Base-by-base conservation (phyloP, 2,329 filamentous ascomycete species). In the Trichoderma lentiforme region DNA sequence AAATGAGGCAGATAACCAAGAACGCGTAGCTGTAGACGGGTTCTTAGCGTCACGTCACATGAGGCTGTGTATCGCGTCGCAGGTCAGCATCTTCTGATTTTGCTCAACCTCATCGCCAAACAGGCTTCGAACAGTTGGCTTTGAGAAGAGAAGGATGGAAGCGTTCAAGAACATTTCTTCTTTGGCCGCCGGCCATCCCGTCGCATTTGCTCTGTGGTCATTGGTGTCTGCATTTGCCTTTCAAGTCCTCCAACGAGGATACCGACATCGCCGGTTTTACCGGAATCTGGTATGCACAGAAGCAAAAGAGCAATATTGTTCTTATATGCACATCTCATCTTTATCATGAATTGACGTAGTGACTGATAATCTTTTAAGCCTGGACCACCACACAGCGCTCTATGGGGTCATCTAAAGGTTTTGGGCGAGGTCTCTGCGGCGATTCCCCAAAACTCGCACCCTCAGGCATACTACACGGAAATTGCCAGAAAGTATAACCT, bases 401-500 rank as follows among this genome's bases (percentile, higher is more conserved):
- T 77, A 3, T 77, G 72, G 70, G 76, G 72, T 36, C 76, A 77
- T 47, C 69, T 76, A 2, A 73, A 71, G 26, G 51, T 74, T 58
- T 71, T 77, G 56, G 73, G 74, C 24, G 73, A 74, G 26, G 62
- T 72, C 11, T 57, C 71, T 4, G 60, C 70, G 7, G 62, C 47
- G 7, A 63, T 78, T 6, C 78, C 77, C 12, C 73, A 72, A 14
- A 74, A 76, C 64, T 73, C 62, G 26, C 76, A 78, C 58, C 75
- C 75, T 1, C 77, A 78, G 69, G 62, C 71, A 24, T 72, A 74
- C 56, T 73, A 75, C 39, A 78, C 77, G 18, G 71, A 75, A 60
- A 73, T 78, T 26, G 73, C 75, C 4, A 73, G 74, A 15, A 75
- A 74, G 24, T 78, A 79, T 71, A 60, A 73, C 36, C 73, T 80